Conservation (phyloP, 2,329 filamentous ascomycete species). For the Botrytis tulipae region DNA sequence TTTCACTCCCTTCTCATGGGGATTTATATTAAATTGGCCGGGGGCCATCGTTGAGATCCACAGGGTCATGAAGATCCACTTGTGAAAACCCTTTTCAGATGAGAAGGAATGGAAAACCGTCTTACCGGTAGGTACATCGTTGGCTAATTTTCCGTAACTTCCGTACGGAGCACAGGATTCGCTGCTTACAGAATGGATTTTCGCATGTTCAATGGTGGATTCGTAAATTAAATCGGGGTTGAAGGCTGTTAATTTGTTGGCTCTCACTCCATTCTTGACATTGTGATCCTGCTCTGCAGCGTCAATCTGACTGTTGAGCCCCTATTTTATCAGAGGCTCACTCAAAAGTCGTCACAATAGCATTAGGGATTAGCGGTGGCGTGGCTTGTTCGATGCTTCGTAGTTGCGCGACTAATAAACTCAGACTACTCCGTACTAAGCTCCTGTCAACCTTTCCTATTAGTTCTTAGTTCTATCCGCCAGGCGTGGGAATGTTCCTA, state of each 20-base stretch:
- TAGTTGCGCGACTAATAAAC: background rate
- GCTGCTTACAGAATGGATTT: background rate
- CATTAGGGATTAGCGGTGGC: background rate
- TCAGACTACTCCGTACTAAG: background rate
- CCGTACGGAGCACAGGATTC: no score
- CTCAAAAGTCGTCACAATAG: background rate
- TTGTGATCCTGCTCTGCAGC: background rate
- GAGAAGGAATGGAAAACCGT: background rate
- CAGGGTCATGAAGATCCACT: background rate
- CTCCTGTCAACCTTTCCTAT: background rate
- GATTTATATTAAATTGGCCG: background rate
- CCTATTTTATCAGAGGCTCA: background rate
- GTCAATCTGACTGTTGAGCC: background rate
- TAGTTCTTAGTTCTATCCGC: background rate
- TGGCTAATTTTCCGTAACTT: background rate
- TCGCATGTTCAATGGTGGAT: background rate
- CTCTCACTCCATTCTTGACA: background rate
- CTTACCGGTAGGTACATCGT: slow-evolving; percentile 2
- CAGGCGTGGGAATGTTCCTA: background rate
- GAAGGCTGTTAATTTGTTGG: background rate
- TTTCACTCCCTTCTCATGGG: background rate
- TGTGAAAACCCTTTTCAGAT: background rate
- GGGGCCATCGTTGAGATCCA: background rate
- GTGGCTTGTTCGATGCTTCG: background rate
- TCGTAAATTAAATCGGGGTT: background rate